phyloP scores from a whole-genome alignment of 176 grass and related monocot genomes.

The Paspalum vaginatum region DNA sequence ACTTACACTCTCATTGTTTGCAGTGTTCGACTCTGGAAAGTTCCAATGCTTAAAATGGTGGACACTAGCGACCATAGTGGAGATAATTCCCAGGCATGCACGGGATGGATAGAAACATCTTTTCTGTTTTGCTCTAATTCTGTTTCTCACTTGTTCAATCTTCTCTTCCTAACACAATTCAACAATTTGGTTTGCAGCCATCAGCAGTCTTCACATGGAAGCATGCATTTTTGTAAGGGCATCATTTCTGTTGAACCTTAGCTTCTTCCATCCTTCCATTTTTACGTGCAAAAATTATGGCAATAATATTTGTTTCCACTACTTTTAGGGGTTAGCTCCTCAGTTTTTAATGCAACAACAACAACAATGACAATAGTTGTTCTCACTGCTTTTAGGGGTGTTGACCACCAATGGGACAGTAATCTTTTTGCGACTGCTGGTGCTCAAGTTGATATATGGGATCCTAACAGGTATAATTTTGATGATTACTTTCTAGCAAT shows the following conservation, averaged over 20 bases:
- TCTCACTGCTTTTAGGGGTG: constrained; percentile 61
- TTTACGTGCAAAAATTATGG: neutral
- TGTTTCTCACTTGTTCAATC: constrained; percentile 37
- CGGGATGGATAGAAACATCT: constrained; percentile 7
- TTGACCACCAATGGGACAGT: constrained; percentile 93
- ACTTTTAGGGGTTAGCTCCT: constrained; percentile 54
- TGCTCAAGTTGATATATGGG: constrained; percentile 98
- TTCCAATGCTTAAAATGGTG: constrained; percentile 69
- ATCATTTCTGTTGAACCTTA: neutral
- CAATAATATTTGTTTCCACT: constrained; percentile 17
- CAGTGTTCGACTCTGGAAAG: constrained; percentile 91
- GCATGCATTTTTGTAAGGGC: constrained; percentile 85
- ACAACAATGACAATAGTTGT: neutral
- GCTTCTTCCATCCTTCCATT: neutral
- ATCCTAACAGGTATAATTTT: constrained; percentile 81
- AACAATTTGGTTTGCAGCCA: constrained; percentile 61
- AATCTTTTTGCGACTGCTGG: constrained; percentile 92
- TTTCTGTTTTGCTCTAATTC: constrained; percentile 8
- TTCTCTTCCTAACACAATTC: neutral
- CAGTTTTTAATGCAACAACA: no score
- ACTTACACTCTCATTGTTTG: constrained; percentile 30
- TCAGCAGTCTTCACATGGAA: constrained; percentile 85
- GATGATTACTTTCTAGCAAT: constrained; percentile 8
- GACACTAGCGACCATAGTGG: constrained; percentile 43
- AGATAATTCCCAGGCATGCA: constrained; percentile 67